Evolutionary conservation across 805 yeast species (phyloP).

Genomic region (Brettanomyces custersianus): DNA sequence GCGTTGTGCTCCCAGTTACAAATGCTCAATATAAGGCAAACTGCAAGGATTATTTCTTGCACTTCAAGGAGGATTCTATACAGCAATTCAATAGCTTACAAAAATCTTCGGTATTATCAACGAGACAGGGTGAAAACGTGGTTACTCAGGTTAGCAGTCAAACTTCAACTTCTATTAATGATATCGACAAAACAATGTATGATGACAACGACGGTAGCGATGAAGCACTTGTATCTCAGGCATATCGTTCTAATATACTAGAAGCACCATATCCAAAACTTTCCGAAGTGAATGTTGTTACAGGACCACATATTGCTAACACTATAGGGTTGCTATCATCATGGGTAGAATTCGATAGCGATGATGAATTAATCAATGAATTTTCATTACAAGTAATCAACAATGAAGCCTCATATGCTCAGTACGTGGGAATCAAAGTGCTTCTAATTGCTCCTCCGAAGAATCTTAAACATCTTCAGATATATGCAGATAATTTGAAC

Average conservation of each 20-base stretch:
- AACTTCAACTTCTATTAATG: not conserved
- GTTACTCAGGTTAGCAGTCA: no score
- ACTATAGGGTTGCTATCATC: slow-evolving; percentile 53
- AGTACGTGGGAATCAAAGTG: slow-evolving; percentile 46
- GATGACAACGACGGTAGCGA: slow-evolving; percentile 3
- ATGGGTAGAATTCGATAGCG: slow-evolving; percentile 62
- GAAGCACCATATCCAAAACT: slow-evolving; percentile 32
- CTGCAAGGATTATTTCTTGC: slow-evolving; percentile 30
- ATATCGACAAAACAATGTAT: not conserved
- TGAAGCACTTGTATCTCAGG: slow-evolving; percentile 1
- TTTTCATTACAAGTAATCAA: slow-evolving; percentile 48
- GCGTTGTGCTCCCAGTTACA: slow-evolving; percentile 45
- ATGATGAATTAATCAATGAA: slow-evolving; percentile 38
- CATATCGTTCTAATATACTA: slow-evolving; percentile 15
- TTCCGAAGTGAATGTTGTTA: slow-evolving; percentile 33
- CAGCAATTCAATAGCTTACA: not conserved
- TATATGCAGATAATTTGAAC: slow-evolving; percentile 36
- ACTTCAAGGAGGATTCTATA: slow-evolving; percentile 17
- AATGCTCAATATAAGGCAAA: slow-evolving; percentile 38
- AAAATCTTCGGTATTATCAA: no score
- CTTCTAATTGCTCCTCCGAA: slow-evolving; percentile 59
- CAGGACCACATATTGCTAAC: slow-evolving; percentile 31
- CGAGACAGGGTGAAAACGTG: no score
- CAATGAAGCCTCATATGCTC: slow-evolving; percentile 52
- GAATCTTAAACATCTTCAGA: slow-evolving; percentile 41